Percentiles rank a stretch among this genome's conserved stretches.
Conservation (phyloP, 164 flowering plant genomes). For the Piper betle region DNA sequence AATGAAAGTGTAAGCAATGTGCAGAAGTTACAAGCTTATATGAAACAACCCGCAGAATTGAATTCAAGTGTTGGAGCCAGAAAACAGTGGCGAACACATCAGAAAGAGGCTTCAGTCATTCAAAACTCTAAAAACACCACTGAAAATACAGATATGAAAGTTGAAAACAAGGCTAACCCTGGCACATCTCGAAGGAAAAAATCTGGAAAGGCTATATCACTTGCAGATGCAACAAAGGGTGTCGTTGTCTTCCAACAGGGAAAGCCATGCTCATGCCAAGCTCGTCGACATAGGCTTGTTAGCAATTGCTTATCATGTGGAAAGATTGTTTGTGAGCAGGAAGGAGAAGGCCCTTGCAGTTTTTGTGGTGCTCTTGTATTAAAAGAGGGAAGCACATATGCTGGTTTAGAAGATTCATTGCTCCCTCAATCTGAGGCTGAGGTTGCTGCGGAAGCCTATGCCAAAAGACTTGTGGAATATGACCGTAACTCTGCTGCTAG, state of each 20-base stretch:
- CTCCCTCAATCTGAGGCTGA: conserved; percentile 59
- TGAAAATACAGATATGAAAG: conserved; percentile 21
- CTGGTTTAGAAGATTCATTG: conserved; percentile 56
- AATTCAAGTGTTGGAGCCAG: conserved; percentile 28
- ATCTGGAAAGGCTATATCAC: conserved; percentile 64
- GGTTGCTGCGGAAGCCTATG: conserved; percentile 84
- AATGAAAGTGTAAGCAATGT: conserved; percentile 13
- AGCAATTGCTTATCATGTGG: conserved; percentile 98
- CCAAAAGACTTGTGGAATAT: conserved; percentile 86
- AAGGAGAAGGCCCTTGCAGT: conserved; percentile 93
- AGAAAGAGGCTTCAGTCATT: conserved; percentile 24
- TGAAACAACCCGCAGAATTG: conserved; percentile 54
- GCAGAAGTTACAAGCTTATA: conserved; percentile 52
- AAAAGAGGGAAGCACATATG: conserved; percentile 78
- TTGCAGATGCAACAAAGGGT: conserved; percentile 94
- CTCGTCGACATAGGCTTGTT: conserved; percentile 65
- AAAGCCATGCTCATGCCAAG: conserved; percentile 92
- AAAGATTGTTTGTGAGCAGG: conserved; percentile 93
- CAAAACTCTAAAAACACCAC: conserved; percentile 16
- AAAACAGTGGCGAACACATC: conserved; percentile 33
- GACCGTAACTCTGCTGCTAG: conserved; percentile 88
- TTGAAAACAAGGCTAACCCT: conserved; percentile 22
- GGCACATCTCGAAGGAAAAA: conserved; percentile 59
- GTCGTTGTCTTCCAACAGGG: conserved; percentile 86
- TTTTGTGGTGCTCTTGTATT: conserved; percentile 91